Evolutionary conservation across 352 stramenopile genomes (phyloP), one percentile per base, ranked within the genome.

Genomic region (Saprolegnia parasitica): DNA sequence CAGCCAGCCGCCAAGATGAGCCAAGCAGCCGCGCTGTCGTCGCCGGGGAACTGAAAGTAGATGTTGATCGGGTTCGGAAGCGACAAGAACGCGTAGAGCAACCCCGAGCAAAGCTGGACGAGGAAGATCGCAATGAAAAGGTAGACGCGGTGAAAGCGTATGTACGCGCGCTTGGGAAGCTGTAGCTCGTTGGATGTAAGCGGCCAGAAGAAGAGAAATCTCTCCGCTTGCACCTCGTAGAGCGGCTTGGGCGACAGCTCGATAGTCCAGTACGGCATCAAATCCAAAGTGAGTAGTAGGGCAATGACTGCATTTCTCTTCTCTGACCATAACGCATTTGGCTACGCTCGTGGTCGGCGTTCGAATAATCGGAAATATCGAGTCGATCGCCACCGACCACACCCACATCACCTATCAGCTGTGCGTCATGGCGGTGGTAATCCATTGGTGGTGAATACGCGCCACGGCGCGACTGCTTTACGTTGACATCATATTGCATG

Each of bases 31-130:
- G 61, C 56, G 0, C 47, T 49, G 18, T 29, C 32, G n/a, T 56
- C 49, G 32, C 47, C 56, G 23, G 32, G 46, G 32, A 29, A 55
- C 29, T 13, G 15, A 45, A 72, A 65, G 39, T 72, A 57, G 11
- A 74, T 21, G 37, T 67, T 57, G 26, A 71, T 21, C 5, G 21
- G 21, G 26, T 72, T 50, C 13, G 57, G 4, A 8, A 68, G 37
- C 29, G 54, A 26, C 21, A 67, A 47, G 49, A 75, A 73, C 0
- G 60, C 62, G 13, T 50, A 26, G 46, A 70, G 29, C 10, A 46
- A 60, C 24, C 71, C 71, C 68, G n/a, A 18, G 45, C 64, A 71
- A 50, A 71, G 18, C 10, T 66, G 64, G 18, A 56, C 39, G 6
- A 71, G 32, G 56, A 71, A 57, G 0, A n/a, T 20, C 18, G 37